Evolutionary conservation across 2,329 filamentous ascomycete species (phyloP).

Genomic region (Colletotrichum endophyticum): DNA sequence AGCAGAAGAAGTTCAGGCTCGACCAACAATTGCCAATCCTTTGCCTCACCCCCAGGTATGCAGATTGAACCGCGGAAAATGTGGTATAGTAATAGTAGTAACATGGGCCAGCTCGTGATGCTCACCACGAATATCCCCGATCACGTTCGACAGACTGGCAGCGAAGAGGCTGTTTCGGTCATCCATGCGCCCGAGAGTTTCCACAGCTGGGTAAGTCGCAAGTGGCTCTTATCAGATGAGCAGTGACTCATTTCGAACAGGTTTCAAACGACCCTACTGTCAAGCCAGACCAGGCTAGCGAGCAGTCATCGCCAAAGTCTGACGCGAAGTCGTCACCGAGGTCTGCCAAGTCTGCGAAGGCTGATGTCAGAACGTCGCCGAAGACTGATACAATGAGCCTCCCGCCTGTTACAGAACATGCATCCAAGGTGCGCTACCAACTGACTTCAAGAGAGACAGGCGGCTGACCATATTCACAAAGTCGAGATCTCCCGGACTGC

Average conservation of each 20-base stretch:
- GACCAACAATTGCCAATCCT: constrained; percentile 37
- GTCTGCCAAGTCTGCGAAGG: background rate
- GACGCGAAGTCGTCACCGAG: constrained; percentile 30
- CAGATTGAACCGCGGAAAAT: background rate
- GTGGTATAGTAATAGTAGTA: background rate
- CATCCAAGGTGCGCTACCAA: constrained; percentile 36
- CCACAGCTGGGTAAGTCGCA: constrained; percentile 72
- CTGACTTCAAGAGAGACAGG: background rate
- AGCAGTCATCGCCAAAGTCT: constrained; percentile 40
- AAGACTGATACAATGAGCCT: constrained; percentile 40
- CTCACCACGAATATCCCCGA: constrained; percentile 63
- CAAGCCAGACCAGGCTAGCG: constrained; percentile 37
- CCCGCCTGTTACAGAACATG: constrained; percentile 37
- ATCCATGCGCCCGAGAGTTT: constrained; percentile 91
- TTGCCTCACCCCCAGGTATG: constrained; percentile 43
- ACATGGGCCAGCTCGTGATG: constrained; percentile 48
- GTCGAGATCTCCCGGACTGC: constrained; percentile 44
- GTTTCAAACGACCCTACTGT: constrained; percentile 43
- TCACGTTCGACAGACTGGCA: constrained; percentile 60
- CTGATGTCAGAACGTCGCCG: constrained; percentile 35
- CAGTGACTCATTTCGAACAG: constrained; percentile 36
- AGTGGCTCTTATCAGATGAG: background rate
- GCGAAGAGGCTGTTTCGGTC: constrained; percentile 85
- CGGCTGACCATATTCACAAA: constrained; percentile 10
- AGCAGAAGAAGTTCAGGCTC: constrained; percentile 61